phyloP scores from a whole-genome alignment of 2,329 filamentous ascomycete species.

The Cladosporium sp. region DNA sequence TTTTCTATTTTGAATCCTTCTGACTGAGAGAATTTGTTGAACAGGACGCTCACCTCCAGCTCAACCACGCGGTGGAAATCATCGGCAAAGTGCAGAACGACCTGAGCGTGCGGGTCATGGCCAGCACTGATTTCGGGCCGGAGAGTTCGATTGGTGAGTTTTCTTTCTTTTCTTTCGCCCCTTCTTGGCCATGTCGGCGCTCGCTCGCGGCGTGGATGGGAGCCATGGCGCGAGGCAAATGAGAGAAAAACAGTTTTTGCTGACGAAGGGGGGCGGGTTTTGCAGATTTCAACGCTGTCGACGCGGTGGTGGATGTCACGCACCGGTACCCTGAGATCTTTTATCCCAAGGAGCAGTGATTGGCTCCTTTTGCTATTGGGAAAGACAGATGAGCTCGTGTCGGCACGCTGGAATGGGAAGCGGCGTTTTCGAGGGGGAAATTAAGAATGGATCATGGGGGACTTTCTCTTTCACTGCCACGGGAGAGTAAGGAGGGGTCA shows the following conservation, averaged over 20 bases:
- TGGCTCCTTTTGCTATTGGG: too few species aligned
- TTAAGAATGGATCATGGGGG: too few species aligned
- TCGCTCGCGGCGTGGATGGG: too few species aligned
- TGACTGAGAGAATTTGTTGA: neutral
- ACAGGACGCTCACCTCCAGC: slow-evolving; percentile 66
- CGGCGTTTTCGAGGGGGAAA: too few species aligned
- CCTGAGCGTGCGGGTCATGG: slow-evolving; percentile 66
- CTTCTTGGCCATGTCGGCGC: neutral
- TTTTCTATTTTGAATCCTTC: too few species aligned
- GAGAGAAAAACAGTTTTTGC: neutral
- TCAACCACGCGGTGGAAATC: slow-evolving; percentile 68
- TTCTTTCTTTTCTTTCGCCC: neutral
- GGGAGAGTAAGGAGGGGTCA: too few species aligned
- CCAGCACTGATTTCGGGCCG: slow-evolving; percentile 63
- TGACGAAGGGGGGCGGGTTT: too few species aligned
- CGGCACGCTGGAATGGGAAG: too few species aligned
- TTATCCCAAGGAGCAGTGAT: slow-evolving; percentile 51
- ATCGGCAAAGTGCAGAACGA: slow-evolving; percentile 77
- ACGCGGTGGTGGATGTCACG: slow-evolving; percentile 79
- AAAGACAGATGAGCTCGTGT: too few species aligned
- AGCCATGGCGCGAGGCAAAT: too few species aligned
- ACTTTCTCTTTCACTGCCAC: too few species aligned
- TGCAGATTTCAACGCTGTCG: slow-evolving; percentile 69
- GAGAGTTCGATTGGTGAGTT: slow-evolving; percentile 61
- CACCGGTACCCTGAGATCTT: slow-evolving; percentile 81